Evolutionary conservation across 2,329 filamentous ascomycete species (phyloP), one percentile per base, ranked within the genome.

Genomic region (Eurotiales sp.): DNA sequence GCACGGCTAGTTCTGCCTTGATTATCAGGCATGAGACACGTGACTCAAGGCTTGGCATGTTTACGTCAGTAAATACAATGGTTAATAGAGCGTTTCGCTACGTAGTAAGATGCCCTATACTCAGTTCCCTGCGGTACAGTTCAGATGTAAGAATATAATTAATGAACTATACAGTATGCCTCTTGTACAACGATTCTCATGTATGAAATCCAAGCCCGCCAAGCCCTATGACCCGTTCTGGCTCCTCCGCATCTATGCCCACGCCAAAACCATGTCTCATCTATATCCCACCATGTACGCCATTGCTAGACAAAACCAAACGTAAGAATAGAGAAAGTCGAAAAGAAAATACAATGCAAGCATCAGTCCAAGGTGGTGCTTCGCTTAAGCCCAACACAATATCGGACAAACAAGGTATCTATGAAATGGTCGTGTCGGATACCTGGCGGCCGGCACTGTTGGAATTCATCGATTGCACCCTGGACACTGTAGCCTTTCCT

Each of bases 351-450:
- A 51, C 4, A 37, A 43, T 14, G 11, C 21, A 8, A 14, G 22
- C 11, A 49, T 51, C 44, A 50, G 39, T 59, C 69, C 51, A 70
- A 58, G 10, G 70, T 73, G 3, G 71, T 69, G 6, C 67, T 70
- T 52, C 70, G 66, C 61, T 72, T 72, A 59, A 80, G 61, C 5
- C 77, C 77, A 50, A 73, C 68, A 50, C 73, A 82, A 66, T 96
- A 96, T 55, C 90, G 79, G 56, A 95, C 84, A 69, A 86, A 90
- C 30, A 97, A 70, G 55, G 85, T 83, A 64, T 96, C 89, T 55
- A 92, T 77, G 61, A 97, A 97, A 68, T 96, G 89, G 15, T 83
- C 85, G 68, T 97, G 92, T 49, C 87, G 84, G 61, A 97, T 96
- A 0, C 92, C 92, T 14, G 89, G 88, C 3, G 88, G 83, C 49